Base-by-base conservation (phyloP, 805 yeast genomes). In the Cyberlindnera mrakii region DNA sequence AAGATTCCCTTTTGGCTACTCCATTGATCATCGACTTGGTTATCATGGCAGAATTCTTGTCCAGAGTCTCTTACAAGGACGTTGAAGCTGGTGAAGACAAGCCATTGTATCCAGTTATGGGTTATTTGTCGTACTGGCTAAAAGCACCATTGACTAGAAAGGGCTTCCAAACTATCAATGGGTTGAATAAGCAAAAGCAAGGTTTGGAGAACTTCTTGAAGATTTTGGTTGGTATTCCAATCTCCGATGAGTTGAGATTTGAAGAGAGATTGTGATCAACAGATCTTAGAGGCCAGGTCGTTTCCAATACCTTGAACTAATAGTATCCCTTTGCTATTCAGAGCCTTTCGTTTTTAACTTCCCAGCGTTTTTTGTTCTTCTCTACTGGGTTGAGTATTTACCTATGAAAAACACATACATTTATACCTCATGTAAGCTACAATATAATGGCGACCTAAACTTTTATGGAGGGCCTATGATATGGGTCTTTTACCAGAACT, bases 111-210 rank as follows among this genome's bases (percentile, higher is more conserved):
- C 79, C 96, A 19, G 90, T 91, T 39, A 73, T 91, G 62, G 78
- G 95, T 15, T 85, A 89, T 64, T 74, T 90, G 65, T 78, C 90
- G 60, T 90, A 90, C 71, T 90, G 97, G 97, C 80, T 91, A 62
- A 90, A 90, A 74, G 97, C 97, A 2, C 98, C 98, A 51, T 77
- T 90, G 55, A 82, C 95, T 39, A 85, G 91, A 68, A 86, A 88
- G 39, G 96, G 96, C 5, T 85, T 74, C 68, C 83, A 86, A 62
- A 82, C 96, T 29, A 86, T 90, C 58, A 90, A 90, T 59, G 96
- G 97, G 23, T 76, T 90, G 63, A 91, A 88, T 78, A 91, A 90
- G 70, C 98, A 91, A 73, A 83, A 96, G 62, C 76, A 82, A 55
- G 96, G 95, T 40, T 71, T 90, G 52, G 98, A 90, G 71, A 91